Evolutionary conservation across 148 eudicot genomes (phyloP).

Genomic region (Selenicereus undatus): DNA sequence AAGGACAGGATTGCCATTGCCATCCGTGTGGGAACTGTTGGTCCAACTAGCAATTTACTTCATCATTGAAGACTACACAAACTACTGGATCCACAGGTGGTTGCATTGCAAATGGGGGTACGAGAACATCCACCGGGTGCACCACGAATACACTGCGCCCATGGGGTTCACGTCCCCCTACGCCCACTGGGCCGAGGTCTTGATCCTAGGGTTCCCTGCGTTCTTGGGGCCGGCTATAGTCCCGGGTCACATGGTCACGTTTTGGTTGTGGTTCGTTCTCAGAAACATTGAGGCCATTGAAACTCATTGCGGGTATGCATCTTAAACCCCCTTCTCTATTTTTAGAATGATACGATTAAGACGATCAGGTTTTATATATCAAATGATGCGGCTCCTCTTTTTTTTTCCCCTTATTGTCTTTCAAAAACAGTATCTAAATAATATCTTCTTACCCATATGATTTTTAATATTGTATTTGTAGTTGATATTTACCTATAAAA

Average conservation of each 20-base stretch:
- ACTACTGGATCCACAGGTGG: conserved; percentile 84
- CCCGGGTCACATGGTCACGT: conserved; percentile 91
- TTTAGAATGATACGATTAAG: too few species aligned
- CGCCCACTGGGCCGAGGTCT: conserved; percentile 89
- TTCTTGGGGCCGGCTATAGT: conserved; percentile 81
- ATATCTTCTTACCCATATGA: too few species aligned
- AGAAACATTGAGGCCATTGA: conserved; percentile 96
- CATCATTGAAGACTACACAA: conserved; percentile 72
- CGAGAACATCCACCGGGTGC: conserved; percentile 86
- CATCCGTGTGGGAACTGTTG: conserved; percentile 61
- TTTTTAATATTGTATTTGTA: too few species aligned
- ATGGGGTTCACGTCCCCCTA: conserved; percentile 79
- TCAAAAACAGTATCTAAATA: too few species aligned
- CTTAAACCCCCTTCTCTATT: too few species aligned
- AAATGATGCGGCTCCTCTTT: too few species aligned
- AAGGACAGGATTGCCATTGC: conserved; percentile 78
- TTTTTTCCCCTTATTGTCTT: too few species aligned
- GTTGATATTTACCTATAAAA: too few species aligned
- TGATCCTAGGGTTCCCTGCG: conserved; percentile 84
- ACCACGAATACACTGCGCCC: conserved; percentile 90
- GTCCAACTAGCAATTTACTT: conserved; percentile 70
- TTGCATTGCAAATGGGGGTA: conserved; percentile 83
- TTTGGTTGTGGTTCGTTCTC: conserved; percentile 88
- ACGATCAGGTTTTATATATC: too few species aligned
- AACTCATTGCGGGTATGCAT: conserved; percentile 84